Evolutionary conservation across 2,329 filamentous ascomycete species (phyloP).

Genomic region (Colletotrichum cereale): DNA sequence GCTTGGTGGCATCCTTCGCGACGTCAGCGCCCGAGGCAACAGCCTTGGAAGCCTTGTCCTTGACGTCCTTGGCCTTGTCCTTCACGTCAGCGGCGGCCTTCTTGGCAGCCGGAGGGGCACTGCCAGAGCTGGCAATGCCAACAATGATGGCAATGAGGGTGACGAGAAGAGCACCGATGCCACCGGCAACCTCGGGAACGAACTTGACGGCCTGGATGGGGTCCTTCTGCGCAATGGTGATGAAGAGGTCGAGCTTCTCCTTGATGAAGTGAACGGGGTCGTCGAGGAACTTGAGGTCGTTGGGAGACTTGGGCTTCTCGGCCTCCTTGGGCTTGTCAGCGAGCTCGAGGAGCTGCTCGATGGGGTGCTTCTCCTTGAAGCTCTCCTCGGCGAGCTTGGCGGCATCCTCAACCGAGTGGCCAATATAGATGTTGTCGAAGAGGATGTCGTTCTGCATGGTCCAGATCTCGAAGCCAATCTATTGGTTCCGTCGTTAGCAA

Average conservation of each 20-base stretch:
- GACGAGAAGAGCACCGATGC: constrained; percentile 77
- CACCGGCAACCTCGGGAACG: constrained; percentile 91
- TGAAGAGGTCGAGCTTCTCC: constrained; percentile 94
- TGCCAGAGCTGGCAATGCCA: constrained; percentile 73
- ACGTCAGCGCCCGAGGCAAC: constrained; percentile 75
- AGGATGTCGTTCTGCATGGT: constrained; percentile 99
- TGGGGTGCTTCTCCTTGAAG: constrained; percentile 87
- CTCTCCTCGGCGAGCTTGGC: constrained; percentile 90
- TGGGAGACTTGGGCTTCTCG: constrained; percentile 76
- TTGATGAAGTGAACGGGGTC: constrained; percentile 89
- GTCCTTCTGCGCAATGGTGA: constrained; percentile 84
- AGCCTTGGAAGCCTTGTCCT: constrained; percentile 76
- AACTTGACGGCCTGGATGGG: constrained; percentile 88
- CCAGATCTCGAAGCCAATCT: constrained; percentile 99
- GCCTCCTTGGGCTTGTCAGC: constrained; percentile 81
- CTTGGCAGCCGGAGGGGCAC: constrained; percentile 76
- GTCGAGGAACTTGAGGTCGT: constrained; percentile 88
- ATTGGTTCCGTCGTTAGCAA: constrained; percentile 29
- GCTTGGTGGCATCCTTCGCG: constrained; percentile 79
- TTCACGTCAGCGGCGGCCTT: constrained; percentile 74
- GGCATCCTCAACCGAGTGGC: constrained; percentile 94
- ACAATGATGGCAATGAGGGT: constrained; percentile 79
- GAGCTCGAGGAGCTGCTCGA: constrained; percentile 85
- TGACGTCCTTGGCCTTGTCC: constrained; percentile 81
- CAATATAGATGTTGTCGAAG: constrained; percentile 99